Percentiles rank a stretch among this genome's conserved stretches.
Evolutionary conservation across 805 yeast species (phyloP).

Genomic region (Wickerhamiella kazuoi): DNA sequence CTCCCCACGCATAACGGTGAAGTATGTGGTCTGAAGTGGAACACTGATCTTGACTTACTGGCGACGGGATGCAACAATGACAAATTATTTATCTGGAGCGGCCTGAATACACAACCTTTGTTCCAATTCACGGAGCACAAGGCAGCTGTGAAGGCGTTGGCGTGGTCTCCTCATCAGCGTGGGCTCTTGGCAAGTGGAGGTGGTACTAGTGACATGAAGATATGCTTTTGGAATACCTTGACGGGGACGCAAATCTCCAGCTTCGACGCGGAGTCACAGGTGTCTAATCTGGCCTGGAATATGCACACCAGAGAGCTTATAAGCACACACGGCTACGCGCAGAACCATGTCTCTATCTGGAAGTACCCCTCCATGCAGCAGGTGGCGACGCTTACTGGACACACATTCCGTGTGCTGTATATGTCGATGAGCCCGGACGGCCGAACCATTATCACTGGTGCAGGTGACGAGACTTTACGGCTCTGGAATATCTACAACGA

Average conservation of each 20-base stretch:
- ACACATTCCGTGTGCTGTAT: conserved; percentile 79
- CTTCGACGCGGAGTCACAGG: conserved; percentile 91
- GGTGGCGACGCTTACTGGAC: conserved; percentile 85
- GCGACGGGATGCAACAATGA: conserved; percentile 97
- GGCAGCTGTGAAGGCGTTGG: conserved; percentile 91
- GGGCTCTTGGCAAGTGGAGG: conserved; percentile 93
- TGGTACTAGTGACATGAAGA: conserved; percentile 82
- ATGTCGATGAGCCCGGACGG: conserved; percentile 90
- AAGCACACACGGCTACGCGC: conserved; percentile 85
- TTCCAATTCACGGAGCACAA: conserved; percentile 63
- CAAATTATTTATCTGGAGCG: conserved; percentile 74
- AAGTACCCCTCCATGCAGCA: conserved; percentile 86
- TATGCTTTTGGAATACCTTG: conserved; percentile 82
- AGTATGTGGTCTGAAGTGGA: conserved; percentile 94
- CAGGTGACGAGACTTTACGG: conserved; percentile 91
- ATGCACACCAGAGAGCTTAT: conserved; percentile 81
- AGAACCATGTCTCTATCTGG: conserved; percentile 86
- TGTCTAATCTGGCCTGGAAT: conserved; percentile 88
- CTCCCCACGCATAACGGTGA: conserved; percentile 75
- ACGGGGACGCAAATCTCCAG: conserved; percentile 59
- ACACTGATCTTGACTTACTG: conserved; percentile 69
- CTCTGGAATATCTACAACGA: conserved; percentile 93
- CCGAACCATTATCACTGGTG: conserved; percentile 90
- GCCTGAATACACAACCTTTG: conserved; percentile 46
- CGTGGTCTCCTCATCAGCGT: conserved; percentile 96